phyloP scores from a whole-genome alignment of 2,329 filamentous ascomycete species.

The Hymenoscyphus repandus region DNA sequence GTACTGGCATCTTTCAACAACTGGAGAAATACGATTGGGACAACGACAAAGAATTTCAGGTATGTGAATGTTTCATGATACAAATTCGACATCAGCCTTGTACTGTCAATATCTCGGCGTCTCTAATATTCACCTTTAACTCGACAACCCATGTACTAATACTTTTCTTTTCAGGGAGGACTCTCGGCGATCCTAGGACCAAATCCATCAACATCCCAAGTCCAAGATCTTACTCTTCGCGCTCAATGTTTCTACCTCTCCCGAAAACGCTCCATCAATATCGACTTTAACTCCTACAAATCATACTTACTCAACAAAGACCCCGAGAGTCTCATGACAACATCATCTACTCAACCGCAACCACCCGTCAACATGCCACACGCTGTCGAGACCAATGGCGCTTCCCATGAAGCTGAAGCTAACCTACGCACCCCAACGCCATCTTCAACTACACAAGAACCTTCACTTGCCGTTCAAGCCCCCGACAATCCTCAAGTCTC shows the following conservation, averaged over 20 bases:
- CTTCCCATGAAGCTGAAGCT: background rate
- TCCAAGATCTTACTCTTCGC: slow-evolving; percentile 54
- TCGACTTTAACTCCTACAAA: slow-evolving; percentile 66
- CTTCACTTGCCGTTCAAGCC: background rate
- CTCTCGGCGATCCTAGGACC: slow-evolving; percentile 59
- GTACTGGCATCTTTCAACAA: slow-evolving; percentile 48
- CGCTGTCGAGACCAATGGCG: background rate
- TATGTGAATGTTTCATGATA: slow-evolving; percentile 26
- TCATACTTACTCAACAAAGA: slow-evolving; percentile 42
- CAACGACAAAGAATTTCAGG: slow-evolving; percentile 63
- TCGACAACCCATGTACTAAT: background rate
- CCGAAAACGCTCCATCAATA: slow-evolving; percentile 39
- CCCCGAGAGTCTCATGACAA: background rate
- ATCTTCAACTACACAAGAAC: slow-evolving; percentile 2
- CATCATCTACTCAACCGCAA: background rate
- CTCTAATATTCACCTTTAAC: background rate
- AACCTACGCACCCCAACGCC: background rate
- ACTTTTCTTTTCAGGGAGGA: slow-evolving; percentile 40
- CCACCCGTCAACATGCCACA: background rate
- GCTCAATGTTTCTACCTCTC: slow-evolving; percentile 67
- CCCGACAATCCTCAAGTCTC: background rate
- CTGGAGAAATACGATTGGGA: slow-evolving; percentile 65
- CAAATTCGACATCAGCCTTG: slow-evolving; percentile 16
- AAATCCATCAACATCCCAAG: slow-evolving; percentile 47
- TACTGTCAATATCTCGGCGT: background rate